phyloP scores from a whole-genome alignment of 768 basidiomycete genomes.

The Panaeolus papilionaceus region DNA sequence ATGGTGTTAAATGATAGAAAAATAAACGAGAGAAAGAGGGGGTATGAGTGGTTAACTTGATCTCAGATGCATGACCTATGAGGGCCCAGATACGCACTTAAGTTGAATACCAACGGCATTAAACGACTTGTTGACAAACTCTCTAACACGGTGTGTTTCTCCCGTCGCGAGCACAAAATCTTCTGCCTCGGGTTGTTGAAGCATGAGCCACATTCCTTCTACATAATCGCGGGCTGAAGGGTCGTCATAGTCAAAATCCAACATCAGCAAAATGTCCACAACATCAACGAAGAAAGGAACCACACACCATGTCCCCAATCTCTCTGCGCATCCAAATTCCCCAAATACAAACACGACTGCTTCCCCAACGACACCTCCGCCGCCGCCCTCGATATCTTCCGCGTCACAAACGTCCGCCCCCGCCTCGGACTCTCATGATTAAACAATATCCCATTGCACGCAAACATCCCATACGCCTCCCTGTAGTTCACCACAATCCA shows the following conservation, averaged over 20 bases:
- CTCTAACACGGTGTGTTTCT: constrained; percentile 94
- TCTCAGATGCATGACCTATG: neutral
- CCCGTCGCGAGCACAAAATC: constrained; percentile 97
- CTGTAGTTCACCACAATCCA: constrained; percentile 94
- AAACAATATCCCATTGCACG: constrained; percentile 97
- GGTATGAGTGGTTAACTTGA: neutral
- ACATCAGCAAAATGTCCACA: too few species aligned
- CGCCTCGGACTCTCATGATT: constrained; percentile 97
- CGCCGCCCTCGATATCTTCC: constrained; percentile 19
- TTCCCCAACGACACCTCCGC: constrained; percentile 90
- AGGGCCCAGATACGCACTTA: constrained; percentile 45
- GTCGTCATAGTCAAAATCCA: too few species aligned
- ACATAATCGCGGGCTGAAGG: constrained; percentile 82
- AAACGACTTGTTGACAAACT: constrained; percentile 93
- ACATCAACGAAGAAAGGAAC: too few species aligned
- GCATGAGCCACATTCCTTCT: constrained; percentile 98
- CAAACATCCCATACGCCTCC: constrained; percentile 96
- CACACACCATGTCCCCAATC: constrained; percentile 95
- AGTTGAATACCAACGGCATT: constrained; percentile 68
- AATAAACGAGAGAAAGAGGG: neutral
- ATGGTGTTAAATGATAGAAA: constrained; percentile 2
- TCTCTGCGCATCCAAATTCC: constrained; percentile 93
- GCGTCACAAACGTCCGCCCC: constrained; percentile 47
- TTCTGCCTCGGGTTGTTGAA: constrained; percentile 82
- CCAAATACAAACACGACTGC: constrained; percentile 89